Evolutionary conservation across 2,329 filamentous ascomycete genomes (phyloP).

Genomic region (Macrophomina phaseolina): DNA sequence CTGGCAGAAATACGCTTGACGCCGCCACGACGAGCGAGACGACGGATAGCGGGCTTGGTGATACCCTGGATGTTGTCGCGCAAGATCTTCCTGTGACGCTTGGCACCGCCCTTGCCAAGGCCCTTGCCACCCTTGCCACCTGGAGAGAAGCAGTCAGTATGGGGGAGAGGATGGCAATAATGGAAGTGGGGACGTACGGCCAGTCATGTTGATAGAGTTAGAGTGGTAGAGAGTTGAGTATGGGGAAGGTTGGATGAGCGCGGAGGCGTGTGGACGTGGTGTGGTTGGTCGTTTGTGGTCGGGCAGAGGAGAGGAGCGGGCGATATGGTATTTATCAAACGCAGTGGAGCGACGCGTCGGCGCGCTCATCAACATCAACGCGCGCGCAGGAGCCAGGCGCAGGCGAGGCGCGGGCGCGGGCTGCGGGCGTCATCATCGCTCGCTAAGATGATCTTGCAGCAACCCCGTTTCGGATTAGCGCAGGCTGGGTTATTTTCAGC

Average conservation of each 20-base stretch:
- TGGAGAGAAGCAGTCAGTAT: conserved; percentile 41
- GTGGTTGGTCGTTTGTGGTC: conserved; percentile 15
- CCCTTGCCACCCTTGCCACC: conserved; percentile 62
- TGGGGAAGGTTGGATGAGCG: not conserved
- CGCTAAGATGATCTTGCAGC: conserved; percentile 13
- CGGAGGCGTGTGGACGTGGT: conserved; percentile 14
- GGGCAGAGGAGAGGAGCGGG: not conserved
- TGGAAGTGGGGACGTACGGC: conserved; percentile 45
- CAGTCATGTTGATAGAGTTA: conserved; percentile 46
- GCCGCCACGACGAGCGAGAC: conserved; percentile 61
- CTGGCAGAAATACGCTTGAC: conserved; percentile 60
- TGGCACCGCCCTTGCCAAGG: conserved; percentile 61
- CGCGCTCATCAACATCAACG: conserved; percentile 22
- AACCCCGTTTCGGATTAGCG: conserved; percentile 26
- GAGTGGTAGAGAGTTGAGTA: conserved; percentile 16
- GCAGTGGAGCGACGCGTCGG: conserved; percentile 22
- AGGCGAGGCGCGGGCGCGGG: conserved; percentile 3
- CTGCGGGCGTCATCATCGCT: conserved; percentile 2
- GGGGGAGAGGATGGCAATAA: conserved; percentile 23
- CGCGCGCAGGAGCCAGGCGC: not conserved
- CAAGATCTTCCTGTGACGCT: conserved; percentile 62
- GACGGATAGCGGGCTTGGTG: conserved; percentile 60
- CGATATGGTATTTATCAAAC: conserved; percentile 27
- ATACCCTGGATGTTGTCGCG: conserved; percentile 63
- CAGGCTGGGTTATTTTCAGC: conserved; percentile 15